Evolutionary conservation across 2,329 filamentous ascomycete genomes (phyloP).

Genomic region (Botrytis fabae): DNA sequence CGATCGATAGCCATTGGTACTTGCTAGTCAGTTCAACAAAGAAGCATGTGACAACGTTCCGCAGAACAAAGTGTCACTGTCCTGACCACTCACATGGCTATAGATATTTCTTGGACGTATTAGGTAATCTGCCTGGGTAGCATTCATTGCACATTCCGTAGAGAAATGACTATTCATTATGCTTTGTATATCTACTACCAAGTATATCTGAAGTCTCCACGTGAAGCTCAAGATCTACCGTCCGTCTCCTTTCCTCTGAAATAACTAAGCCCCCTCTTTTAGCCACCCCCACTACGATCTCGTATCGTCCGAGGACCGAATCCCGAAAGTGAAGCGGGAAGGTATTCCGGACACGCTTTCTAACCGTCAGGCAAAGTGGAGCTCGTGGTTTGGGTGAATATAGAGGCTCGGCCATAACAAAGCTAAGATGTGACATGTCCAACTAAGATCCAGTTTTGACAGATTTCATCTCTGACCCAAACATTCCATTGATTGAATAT

Average conservation of each 20-base stretch:
- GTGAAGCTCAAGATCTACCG: background rate
- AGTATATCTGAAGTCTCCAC: background rate
- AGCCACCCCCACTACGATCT: slow-evolving; percentile 12
- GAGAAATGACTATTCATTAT: background rate
- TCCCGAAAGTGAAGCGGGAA: background rate
- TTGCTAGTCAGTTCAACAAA: background rate
- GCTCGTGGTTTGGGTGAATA: background rate
- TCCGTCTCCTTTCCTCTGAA: background rate
- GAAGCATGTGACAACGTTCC: background rate
- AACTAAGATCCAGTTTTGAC: background rate
- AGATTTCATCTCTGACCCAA: background rate
- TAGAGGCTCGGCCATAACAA: background rate
- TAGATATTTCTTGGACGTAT: background rate
- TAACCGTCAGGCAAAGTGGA: slow-evolving; percentile 1
- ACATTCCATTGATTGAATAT: slow-evolving; percentile 15
- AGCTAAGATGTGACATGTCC: background rate
- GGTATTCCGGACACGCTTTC: background rate
- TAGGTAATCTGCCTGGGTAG: background rate
- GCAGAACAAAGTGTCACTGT: background rate
- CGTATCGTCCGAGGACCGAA: too few relatives aligned
- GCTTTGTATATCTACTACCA: background rate
- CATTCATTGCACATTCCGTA: background rate
- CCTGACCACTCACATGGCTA: background rate
- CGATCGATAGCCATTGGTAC: background rate
- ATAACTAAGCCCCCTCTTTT: background rate